Conservation (phyloP, 148 eudicot species). For the Limonium bicolor region DNA sequence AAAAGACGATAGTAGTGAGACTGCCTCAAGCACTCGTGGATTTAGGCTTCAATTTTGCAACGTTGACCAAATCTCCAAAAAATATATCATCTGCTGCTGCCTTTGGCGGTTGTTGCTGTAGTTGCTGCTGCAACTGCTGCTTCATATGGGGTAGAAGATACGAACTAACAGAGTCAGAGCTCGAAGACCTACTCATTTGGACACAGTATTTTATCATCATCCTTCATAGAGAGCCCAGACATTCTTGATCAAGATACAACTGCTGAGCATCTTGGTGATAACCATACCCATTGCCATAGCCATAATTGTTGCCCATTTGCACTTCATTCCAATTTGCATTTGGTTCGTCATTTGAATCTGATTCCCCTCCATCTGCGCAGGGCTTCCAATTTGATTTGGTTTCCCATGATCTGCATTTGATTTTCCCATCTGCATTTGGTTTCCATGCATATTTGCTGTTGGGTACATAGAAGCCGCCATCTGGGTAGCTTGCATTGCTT, state of each 20-base stretch:
- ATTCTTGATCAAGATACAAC: conserved; percentile 52
- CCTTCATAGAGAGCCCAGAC: conserved; percentile 47
- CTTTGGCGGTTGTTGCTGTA: too few species aligned
- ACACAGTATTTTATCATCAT: conserved; percentile 22
- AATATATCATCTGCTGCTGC: conserved; percentile 69
- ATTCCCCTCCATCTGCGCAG: conserved; percentile 46
- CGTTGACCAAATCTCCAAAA: conserved; percentile 77
- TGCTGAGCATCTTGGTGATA: conserved; percentile 50
- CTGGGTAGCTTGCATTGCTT: conserved; percentile 45
- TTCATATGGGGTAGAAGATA: conserved; percentile 58
- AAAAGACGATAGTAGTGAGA: too few species aligned
- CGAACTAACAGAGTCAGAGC: conserved; percentile 23
- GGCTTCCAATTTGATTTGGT: too few species aligned
- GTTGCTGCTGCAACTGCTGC: too few species aligned
- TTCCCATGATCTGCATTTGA: too few species aligned
- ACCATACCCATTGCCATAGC: conserved; percentile 47
- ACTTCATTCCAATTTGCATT: too few species aligned
- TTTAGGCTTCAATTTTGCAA: conserved; percentile 51
- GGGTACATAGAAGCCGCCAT: conserved; percentile 57
- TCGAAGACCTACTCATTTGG: conserved; percentile 20
- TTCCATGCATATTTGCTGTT: conserved; percentile 19
- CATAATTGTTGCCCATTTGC: conserved; percentile 15
- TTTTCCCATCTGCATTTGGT: too few species aligned
- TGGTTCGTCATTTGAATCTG: too few species aligned
- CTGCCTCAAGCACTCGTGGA: conserved; percentile 37